Conservation (phyloP, 139 green algal genomes). For the Coelastrella sp. region DNA sequence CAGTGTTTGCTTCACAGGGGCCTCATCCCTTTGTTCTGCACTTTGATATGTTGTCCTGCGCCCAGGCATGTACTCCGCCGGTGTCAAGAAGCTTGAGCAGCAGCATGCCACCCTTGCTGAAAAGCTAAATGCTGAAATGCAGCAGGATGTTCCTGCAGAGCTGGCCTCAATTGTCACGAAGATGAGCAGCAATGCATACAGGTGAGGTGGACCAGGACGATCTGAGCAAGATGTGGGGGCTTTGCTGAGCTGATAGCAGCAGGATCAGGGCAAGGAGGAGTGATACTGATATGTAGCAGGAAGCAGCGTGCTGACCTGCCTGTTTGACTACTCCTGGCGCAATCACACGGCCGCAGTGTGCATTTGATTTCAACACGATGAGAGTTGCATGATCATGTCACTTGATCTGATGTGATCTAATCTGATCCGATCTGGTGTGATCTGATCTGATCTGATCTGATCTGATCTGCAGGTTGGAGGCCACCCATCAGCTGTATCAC, state of each 20-base stretch:
- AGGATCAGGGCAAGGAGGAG: background rate
- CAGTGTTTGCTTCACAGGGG: no score
- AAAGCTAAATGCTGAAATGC: background rate
- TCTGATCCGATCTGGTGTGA: no score
- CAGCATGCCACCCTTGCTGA: background rate
- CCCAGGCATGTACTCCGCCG: conserved; percentile 22
- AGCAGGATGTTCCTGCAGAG: background rate
- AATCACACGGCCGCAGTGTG: no score
- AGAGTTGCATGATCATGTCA: no score
- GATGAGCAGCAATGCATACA: conserved; percentile 16
- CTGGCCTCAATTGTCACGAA: background rate
- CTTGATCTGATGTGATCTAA: background rate
- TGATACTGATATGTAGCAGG: no score
- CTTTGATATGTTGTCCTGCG: background rate
- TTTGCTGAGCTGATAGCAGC: no score
- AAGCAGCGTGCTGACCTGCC: no score
- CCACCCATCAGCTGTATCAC: conserved; percentile 38
- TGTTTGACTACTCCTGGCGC: no score
- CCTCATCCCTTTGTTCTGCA: no score
- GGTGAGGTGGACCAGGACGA: background rate
- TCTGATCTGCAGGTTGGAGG: background rate
- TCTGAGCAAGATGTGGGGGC: no score
- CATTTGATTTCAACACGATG: no score
- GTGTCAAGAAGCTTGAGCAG: conserved; percentile 5
- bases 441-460: no score